These are phyloP conservation scores for Aspergillus pseudonomiae DNA, from an alignment of 2,329 filamentous ascomycete genomes.

Conservation along the genomic window DNA sequence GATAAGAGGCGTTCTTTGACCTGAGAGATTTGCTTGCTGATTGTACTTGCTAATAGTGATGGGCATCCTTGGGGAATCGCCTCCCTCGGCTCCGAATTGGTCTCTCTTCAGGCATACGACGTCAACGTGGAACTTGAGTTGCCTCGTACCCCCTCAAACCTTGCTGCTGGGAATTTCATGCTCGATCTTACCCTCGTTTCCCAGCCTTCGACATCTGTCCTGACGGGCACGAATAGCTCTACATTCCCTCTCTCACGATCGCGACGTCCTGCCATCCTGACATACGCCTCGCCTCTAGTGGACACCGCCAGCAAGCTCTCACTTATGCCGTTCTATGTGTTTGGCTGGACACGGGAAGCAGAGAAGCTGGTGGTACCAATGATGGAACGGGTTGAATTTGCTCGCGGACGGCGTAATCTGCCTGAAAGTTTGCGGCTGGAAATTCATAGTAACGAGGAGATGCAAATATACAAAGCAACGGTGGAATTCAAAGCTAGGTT, in stretches of 20 bases:
- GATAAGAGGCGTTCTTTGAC: not conserved
- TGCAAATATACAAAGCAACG: slow-evolving; percentile 75
- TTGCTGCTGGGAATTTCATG: slow-evolving; percentile 91
- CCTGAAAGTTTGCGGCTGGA: slow-evolving; percentile 64
- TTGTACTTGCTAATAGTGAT: slow-evolving; percentile 34
- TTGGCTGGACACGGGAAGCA: slow-evolving; percentile 67
- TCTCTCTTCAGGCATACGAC: slow-evolving; percentile 80
- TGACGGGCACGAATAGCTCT: slow-evolving; percentile 32
- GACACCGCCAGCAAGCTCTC: slow-evolving; percentile 63
- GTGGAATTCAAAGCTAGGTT: slow-evolving; percentile 75
- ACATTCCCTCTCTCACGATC: slow-evolving; percentile 61
- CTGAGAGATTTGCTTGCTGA: not conserved
- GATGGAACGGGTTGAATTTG: slow-evolving; percentile 73
- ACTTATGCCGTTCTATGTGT: slow-evolving; percentile 69
- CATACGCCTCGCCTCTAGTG: slow-evolving; percentile 73
- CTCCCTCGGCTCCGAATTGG: slow-evolving; percentile 57
- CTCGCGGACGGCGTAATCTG: slow-evolving; percentile 54
- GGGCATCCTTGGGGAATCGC: slow-evolving; percentile 57
- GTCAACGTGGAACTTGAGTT: slow-evolving; percentile 74
- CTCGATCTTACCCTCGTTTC: slow-evolving; percentile 73
- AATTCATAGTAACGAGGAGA: slow-evolving; percentile 66
- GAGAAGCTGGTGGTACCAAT: slow-evolving; percentile 68
- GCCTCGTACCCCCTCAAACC: slow-evolving; percentile 76
- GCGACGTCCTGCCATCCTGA: slow-evolving; percentile 75
- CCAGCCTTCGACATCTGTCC: slow-evolving; percentile 40